Conservation (phyloP, 2,329 filamentous ascomycete species). For the Sclerotinia nivalis region DNA sequence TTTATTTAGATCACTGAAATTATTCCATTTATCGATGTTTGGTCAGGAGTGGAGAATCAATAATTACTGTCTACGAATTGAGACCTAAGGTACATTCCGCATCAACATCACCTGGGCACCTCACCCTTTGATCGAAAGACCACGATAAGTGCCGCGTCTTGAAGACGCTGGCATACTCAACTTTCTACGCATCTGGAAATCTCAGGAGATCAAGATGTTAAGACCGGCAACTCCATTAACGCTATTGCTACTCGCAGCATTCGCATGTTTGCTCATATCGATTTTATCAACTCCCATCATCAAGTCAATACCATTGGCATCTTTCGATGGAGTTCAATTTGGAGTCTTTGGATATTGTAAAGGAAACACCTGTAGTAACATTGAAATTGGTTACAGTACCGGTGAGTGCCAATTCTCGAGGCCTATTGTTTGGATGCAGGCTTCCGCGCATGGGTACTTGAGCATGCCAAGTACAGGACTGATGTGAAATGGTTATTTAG, state of each 20-base stretch:
- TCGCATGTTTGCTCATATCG: slow-evolving; percentile 80
- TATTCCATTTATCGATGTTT: slow-evolving; percentile 13
- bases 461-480: slow-evolving; percentile 6
- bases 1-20: neutral
- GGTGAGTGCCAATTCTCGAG: slow-evolving; percentile 50
- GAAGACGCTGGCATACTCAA: slow-evolving; percentile 46
- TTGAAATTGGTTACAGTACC: slow-evolving; percentile 83
- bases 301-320: slow-evolving; percentile 78
- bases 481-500: slow-evolving; percentile 27
- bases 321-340: slow-evolving; percentile 74
- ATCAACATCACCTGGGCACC: slow-evolving; percentile 3
- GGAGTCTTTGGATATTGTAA: slow-evolving; percentile 92
- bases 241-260: slow-evolving; percentile 80
- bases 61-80: slow-evolving; percentile 2
- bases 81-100: slow-evolving; percentile 10
- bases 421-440: neutral
- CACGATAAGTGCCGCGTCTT: slow-evolving; percentile 46
- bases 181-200: slow-evolving; percentile 30
- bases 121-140: slow-evolving; percentile 21
- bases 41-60: neutral
- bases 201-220: slow-evolving; percentile 52
- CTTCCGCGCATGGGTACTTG: slow-evolving; percentile 3
- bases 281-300: slow-evolving; percentile 92
- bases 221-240: slow-evolving; percentile 91
- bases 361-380: slow-evolving; percentile 62